Evolutionary conservation across 2,329 filamentous ascomycete genomes (phyloP), one percentile per base, ranked within the genome.

Genomic region (Xylaria sp.): DNA sequence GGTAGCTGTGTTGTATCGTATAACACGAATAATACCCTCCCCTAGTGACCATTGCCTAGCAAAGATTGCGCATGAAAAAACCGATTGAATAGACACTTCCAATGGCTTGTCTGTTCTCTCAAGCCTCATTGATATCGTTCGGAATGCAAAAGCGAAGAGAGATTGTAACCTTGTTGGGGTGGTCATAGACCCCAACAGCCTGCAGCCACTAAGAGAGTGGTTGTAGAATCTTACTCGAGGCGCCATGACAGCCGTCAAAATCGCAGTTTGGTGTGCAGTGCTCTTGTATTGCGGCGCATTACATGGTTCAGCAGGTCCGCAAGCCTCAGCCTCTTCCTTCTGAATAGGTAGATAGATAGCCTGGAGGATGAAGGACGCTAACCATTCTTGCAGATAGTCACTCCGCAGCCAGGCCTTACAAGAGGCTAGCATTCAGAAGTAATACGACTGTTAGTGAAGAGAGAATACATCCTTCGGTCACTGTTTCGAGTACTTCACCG

Each of bases 221-320:
- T 41, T 57, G 61, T 41, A 44, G 15, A 60, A 20, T 23, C 15
- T 34, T 58, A 41, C 48, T 25, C 10, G 65, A 59, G 50, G 37
- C 63, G 61, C 63, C 51, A 71, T 71, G 70, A 67, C 56, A 63
- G 32, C 37, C 48, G 67, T 59, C 41, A 57, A 44, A 48, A 34
- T 48, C 34, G 52, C 58, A 39, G 52, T 70, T 23, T 71, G 63
- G 63, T 70, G 57, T 66, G 67, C 61, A 57, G 66, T 70, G 56
- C 57, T 70, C 51, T 48, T 71, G 32, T 71, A 39, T 13, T 66
- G 50, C 50, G 41, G 44, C 57, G 57, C 59, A 65, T 61, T 59
- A 39, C 37, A 52, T 34, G 58, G 39, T 18, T 56, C 46, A 59
- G 25, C 51, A 67, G 60, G 66, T 70, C 51, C 51, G 64, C 56